Percentiles rank a stretch among this genome's conserved stretches.
These are phyloP conservation scores for Claviceps sorghi DNA, from an alignment of 2,329 filamentous ascomycete genomes.

Conservation along the genomic window DNA sequence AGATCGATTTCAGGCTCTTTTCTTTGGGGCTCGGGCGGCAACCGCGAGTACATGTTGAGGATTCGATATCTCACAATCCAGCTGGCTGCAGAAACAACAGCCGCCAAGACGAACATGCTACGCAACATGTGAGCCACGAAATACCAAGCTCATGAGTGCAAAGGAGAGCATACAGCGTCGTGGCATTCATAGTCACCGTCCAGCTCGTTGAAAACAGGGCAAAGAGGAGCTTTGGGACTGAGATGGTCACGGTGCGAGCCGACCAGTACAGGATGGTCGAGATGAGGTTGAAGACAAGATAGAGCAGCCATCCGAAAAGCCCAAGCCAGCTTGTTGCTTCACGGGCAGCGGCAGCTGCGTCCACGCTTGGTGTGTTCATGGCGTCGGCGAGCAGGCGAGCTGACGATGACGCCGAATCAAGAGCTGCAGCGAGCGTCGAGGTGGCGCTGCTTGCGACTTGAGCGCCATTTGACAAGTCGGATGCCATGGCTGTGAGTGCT, in stretches of 20 bases:
- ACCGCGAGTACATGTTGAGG: conserved; percentile 88
- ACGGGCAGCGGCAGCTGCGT: conserved; percentile 19
- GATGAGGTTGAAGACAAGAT: conserved; percentile 39
- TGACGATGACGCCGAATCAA: conserved; percentile 17
- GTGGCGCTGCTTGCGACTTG: conserved; percentile 19
- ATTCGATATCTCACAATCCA: conserved; percentile 95
- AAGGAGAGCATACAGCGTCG: conserved; percentile 55
- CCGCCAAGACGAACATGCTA: conserved; percentile 62
- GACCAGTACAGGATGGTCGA: conserved; percentile 58
- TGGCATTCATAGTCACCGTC: conserved; percentile 98
- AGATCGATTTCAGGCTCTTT: conserved; percentile 93
- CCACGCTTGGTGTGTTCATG: conserved; percentile 21
- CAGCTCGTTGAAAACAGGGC: conserved; percentile 80
- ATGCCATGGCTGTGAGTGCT: conserved; percentile 25
- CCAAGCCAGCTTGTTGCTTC: conserved; percentile 41
- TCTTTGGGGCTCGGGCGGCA: conserved; percentile 86
- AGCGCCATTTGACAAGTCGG: conserved; percentile 24
- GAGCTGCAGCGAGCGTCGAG: conserved; percentile 17
- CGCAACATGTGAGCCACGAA: conserved; percentile 8
- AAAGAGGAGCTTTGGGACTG: conserved; percentile 77
- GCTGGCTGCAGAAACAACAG: conserved; percentile 68
- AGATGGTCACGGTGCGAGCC: conserved; percentile 76
- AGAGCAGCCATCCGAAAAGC: conserved; percentile 38
- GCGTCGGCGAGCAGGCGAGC: conserved; percentile 21
- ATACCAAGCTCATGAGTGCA: background rate